A percentile compares a stretch with the other conserved stretches of the same genome.
phyloP scores from a whole-genome alignment of 2,329 filamentous ascomycete species.

The Nemania diffusa region DNA sequence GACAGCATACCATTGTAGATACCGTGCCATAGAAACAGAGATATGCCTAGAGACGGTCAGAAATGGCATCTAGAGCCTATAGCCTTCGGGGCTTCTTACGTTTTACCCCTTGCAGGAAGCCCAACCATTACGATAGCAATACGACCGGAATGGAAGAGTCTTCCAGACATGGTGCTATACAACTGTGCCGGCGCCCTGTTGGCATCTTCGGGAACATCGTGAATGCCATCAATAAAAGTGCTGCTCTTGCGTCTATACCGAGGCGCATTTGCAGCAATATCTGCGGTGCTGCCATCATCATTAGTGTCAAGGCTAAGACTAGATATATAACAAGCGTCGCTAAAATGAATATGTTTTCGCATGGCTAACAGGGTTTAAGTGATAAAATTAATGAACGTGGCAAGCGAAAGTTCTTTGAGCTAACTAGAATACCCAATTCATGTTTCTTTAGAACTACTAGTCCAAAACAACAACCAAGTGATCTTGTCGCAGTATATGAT shows the following conservation, averaged over 20 bases:
- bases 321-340: conserved; percentile 37
- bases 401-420: background rate
- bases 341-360: conserved; percentile 37
- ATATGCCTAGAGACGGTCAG: conserved; percentile 72
- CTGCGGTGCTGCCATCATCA: conserved; percentile 74
- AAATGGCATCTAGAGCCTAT: background rate
- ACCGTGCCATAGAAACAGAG: conserved; percentile 92
- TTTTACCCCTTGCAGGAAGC: conserved; percentile 93
- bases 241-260: conserved; percentile 92
- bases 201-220: conserved; percentile 84
- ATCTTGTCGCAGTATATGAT: background rate
- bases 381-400: background rate
- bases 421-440: background rate
- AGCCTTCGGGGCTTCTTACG: conserved; percentile 62
- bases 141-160: conserved; percentile 94
- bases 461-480: conserved; percentile 7
- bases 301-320: conserved; percentile 46
- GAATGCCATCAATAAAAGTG: conserved; percentile 96
- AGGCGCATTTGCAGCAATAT: conserved; percentile 90
- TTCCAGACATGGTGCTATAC: conserved; percentile 97
- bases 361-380: conserved; percentile 22
- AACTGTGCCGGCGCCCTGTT: conserved; percentile 94
- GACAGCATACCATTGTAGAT: conserved; percentile 81
- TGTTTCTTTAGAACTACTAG: background rate
- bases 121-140: conserved; percentile 98